Evolutionary conservation across 768 basidiomycete species (phyloP).

Genomic region (Russula sp.): DNA sequence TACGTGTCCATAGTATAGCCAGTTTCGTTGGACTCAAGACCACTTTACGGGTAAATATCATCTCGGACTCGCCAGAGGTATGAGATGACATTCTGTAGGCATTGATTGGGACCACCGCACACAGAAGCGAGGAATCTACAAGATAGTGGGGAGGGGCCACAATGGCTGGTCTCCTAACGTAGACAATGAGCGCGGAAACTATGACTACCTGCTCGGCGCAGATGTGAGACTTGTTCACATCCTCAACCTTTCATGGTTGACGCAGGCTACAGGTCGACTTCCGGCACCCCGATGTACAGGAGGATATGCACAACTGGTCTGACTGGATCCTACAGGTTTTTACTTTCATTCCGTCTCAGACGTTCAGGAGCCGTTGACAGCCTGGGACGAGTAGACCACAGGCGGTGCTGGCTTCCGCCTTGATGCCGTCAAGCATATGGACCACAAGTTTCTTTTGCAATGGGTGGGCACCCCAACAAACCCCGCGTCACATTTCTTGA

Average conservation of each 20-base stretch:
- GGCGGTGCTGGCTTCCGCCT: conserved; percentile 72
- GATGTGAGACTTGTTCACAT: conserved; percentile 43
- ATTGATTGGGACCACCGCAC: conserved; percentile 79
- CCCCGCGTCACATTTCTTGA: not conserved
- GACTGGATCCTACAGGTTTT: conserved; percentile 61
- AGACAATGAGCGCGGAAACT: conserved; percentile 81
- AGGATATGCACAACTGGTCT: conserved; percentile 75
- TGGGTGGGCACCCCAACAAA: conserved; percentile 47
- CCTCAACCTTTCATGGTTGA: conserved; percentile 8
- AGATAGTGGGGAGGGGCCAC: conserved; percentile 58
- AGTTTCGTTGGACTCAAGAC: conserved; percentile 64
- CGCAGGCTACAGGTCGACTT: conserved; percentile 61
- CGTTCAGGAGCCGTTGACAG: not conserved
- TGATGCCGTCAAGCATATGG: conserved; percentile 90
- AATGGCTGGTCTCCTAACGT: conserved; percentile 81
- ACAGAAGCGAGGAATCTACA: conserved; percentile 58
- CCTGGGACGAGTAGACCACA: conserved; percentile 44
- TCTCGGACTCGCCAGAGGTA: not conserved
- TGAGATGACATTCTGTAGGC: conserved; percentile 37
- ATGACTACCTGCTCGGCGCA: conserved; percentile 73
- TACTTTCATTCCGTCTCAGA: not conserved
- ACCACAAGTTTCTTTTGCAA: conserved; percentile 56
- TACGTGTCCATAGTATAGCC: conserved; percentile 51
- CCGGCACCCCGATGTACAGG: conserved; percentile 69
- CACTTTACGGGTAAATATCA: conserved; percentile 63